phyloP scores from a whole-genome alignment of 2,329 filamentous ascomycete species.

The Alternaria panax region DNA sequence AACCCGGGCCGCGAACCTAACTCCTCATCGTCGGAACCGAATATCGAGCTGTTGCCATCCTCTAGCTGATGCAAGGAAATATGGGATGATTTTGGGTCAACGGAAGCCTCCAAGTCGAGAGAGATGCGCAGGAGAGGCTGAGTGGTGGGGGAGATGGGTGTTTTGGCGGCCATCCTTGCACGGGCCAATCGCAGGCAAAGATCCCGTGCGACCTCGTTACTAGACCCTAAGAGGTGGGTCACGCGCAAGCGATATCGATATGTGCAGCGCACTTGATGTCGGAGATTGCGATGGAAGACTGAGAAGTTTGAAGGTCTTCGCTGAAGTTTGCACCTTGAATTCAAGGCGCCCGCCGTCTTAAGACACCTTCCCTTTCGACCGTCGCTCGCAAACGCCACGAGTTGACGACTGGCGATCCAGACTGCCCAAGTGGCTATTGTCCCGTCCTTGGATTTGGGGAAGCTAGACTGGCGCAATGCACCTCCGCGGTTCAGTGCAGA shows the following conservation, averaged over 20 bases:
- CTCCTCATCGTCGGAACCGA: conserved; percentile 26
- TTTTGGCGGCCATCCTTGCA: conserved; percentile 33
- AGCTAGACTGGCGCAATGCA: conserved; percentile 14
- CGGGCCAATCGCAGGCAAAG: conserved; percentile 27
- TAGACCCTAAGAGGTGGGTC: conserved; percentile 12
- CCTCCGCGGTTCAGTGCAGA: conserved; percentile 8
- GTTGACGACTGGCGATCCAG: conserved; percentile 17
- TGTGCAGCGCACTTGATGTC: conserved; percentile 1
- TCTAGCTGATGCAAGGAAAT: conserved; percentile 33
- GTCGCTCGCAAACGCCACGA: conserved; percentile 16
- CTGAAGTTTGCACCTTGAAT: background rate
- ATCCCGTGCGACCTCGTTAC: conserved; percentile 8
- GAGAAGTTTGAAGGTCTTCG: background rate
- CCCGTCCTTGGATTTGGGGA: conserved; percentile 3
- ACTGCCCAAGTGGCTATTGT: conserved; percentile 8
- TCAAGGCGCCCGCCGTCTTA: background rate
- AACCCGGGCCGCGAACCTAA: conserved; percentile 21
- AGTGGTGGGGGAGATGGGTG: conserved; percentile 21
- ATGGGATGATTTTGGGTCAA: conserved; percentile 15
- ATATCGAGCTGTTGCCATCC: conserved; percentile 33
- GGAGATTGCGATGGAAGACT: background rate
- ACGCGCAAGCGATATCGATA: conserved; percentile 9
- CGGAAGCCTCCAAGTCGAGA: conserved; percentile 24
- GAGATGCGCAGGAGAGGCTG: conserved; percentile 35
- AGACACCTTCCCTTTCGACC: conserved; percentile 28